phyloP scores from a whole-genome alignment of 2,329 filamentous ascomycete genomes.

The Botrytis aclada region DNA sequence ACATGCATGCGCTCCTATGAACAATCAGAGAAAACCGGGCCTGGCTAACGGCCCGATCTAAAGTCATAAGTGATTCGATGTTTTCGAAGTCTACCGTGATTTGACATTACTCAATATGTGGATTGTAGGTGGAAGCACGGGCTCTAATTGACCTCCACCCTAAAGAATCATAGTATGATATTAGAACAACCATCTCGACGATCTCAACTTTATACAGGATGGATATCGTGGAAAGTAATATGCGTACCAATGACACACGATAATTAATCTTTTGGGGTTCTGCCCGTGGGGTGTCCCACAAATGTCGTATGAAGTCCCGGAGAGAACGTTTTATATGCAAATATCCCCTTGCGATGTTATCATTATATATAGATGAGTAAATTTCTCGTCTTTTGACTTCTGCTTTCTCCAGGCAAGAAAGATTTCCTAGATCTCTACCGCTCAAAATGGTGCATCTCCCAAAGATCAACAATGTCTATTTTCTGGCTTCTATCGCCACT shows the following conservation, averaged over 20 bases:
- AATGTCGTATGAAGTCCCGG: not conserved
- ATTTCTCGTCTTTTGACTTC: not conserved
- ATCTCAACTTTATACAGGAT: not conserved
- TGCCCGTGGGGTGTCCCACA: not conserved
- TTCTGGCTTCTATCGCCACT: slow-evolving; percentile 26
- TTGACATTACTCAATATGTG: not conserved
- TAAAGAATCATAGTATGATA: not conserved
- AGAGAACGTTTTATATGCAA: not conserved
- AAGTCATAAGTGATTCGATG: not conserved
- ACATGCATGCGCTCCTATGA: not conserved
- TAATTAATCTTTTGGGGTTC: not conserved
- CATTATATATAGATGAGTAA: slow-evolving; percentile 1
- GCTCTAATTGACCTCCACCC: not conserved
- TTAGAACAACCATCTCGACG: not conserved
- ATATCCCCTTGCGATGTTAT: not conserved
- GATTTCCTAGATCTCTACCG: not conserved
- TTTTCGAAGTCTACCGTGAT: not conserved
- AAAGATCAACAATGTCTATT: slow-evolving; percentile 28
- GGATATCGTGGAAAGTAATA: not conserved
- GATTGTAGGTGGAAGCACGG: not conserved
- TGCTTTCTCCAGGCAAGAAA: not conserved
- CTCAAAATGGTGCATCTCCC: slow-evolving; percentile 21
- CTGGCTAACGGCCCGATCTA: not conserved
- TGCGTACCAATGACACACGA: not conserved
- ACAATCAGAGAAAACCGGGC: not conserved